Percentiles rank a stretch among this genome's conserved stretches.
These are phyloP conservation scores for Microcera coccophila DNA, from an alignment of 2,329 filamentous ascomycete genomes.

Conservation along the genomic window DNA sequence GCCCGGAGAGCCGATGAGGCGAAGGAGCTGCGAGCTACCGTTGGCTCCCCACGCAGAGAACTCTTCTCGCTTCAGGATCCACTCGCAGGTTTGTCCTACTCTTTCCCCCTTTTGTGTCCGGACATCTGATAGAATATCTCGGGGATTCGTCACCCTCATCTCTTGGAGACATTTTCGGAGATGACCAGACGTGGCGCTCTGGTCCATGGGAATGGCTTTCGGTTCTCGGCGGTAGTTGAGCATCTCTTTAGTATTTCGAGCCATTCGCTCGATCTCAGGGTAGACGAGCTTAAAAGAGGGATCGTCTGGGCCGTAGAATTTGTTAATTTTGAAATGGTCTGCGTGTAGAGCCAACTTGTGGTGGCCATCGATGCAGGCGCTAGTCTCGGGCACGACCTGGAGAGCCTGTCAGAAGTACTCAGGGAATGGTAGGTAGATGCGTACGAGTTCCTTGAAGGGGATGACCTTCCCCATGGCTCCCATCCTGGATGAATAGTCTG, in stretches of 20 bases:
- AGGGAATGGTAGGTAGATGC: no score
- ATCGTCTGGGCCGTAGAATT: constrained; percentile 5
- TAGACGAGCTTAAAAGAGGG: constrained; percentile 2
- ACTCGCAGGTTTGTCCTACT: constrained; percentile 16
- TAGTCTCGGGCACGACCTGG: constrained; percentile 7
- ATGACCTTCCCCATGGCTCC: no score
- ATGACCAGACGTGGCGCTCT: not conserved
- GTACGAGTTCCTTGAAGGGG: no score
- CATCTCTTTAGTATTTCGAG: no score
- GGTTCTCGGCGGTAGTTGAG: no score
- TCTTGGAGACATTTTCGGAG: not conserved
- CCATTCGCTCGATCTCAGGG: not conserved
- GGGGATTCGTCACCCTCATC: not conserved
- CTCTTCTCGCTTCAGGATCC: constrained; percentile 17
- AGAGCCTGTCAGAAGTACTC: no score
- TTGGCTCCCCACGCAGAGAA: constrained; percentile 12
- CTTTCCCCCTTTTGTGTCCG: constrained; percentile 12
- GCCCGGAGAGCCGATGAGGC: constrained; percentile 19
- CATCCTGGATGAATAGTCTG: no score
- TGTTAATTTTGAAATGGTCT: constrained; percentile 9
- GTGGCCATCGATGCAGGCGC: constrained; percentile 3
- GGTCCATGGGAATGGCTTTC: not conserved
- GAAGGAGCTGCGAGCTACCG: constrained; percentile 7
- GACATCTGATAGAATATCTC: not conserved
- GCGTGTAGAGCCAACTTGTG: constrained; percentile 1